Conservation (phyloP, 768 basidiomycete genomes). For the Pleurotus tuoliensis region DNA sequence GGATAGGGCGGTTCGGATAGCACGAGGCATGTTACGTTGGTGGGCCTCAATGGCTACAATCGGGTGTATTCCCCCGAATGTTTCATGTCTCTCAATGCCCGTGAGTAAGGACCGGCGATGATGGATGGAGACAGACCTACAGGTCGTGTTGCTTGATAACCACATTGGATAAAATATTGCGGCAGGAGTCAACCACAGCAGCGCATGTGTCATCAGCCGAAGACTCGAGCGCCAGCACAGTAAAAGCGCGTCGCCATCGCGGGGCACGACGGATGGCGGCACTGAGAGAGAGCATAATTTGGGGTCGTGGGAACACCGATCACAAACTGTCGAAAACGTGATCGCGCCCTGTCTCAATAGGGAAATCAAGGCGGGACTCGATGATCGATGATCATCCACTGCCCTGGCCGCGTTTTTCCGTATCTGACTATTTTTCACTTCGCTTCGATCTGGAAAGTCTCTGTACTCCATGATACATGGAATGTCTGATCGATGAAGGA, state of each 20-base stretch:
- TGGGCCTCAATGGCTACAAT: constrained; percentile 75
- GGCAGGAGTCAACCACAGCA: constrained; percentile 72
- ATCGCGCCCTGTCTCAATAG: too few relatives aligned
- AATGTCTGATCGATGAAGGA: too few relatives aligned
- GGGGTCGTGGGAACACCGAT: too few relatives aligned
- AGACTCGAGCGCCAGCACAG: constrained; percentile 75
- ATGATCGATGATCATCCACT: too few relatives aligned
- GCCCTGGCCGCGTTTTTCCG: too few relatives aligned
- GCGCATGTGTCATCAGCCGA: constrained; percentile 95
- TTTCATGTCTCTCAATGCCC: constrained; percentile 43
- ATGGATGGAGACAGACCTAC: constrained; percentile 28
- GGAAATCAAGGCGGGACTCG: too few relatives aligned
- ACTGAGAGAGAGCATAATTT: too few relatives aligned
- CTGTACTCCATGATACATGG: too few relatives aligned
- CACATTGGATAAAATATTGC: constrained; percentile 75
- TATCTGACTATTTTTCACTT: too few relatives aligned
- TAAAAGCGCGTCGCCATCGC: constrained; percentile 32
- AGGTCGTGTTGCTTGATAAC: constrained; percentile 77
- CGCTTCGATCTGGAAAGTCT: too few relatives aligned
- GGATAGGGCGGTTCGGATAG: constrained; percentile 61
- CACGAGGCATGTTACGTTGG: constrained; percentile 76
- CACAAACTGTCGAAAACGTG: too few relatives aligned
- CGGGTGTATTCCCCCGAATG: constrained; percentile 74
- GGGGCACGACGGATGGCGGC: background rate
- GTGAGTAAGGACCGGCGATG: background rate